Evolutionary conservation across 192 early-diverging fungal species (phyloP).

Genomic region (Podila epigama): DNA sequence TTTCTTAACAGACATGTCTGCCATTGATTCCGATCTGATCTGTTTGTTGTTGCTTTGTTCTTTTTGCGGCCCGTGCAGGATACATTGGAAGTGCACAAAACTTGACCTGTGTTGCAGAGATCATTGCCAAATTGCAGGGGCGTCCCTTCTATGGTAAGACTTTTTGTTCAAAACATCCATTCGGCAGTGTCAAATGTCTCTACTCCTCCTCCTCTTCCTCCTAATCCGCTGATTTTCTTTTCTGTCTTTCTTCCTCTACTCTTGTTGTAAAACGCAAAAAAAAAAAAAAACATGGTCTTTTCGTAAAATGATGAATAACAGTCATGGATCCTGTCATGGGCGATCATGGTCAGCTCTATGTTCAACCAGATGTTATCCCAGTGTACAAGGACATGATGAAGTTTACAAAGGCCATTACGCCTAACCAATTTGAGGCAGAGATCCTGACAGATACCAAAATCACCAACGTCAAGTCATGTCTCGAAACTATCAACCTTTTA

Average conservation of each 20-base stretch:
- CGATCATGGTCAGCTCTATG: conserved; percentile 86
- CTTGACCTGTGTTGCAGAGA: conserved; percentile 60
- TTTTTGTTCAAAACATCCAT: background rate
- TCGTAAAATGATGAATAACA: too few relatives aligned
- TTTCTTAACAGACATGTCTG: too few relatives aligned
- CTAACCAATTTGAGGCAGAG: conserved; percentile 93
- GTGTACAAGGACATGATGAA: conserved; percentile 77
- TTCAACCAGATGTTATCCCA: conserved; percentile 76
- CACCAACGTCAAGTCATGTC: conserved; percentile 56
- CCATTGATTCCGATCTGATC: background rate
- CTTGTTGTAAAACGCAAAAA: too few relatives aligned
- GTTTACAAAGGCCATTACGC: conserved; percentile 81
- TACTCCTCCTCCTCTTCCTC: background rate
- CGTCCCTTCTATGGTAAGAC: conserved; percentile 60
- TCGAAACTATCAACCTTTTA: conserved; percentile 63
- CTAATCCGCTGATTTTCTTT: background rate
- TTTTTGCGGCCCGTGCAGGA: conserved; percentile 41
- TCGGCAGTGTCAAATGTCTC: background rate
- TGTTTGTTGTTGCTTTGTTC: background rate
- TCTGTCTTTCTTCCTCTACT: too few relatives aligned
- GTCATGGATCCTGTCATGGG: conserved; percentile 93
- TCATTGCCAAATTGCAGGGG: conserved; percentile 61
- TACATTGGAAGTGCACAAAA: conserved; percentile 84
- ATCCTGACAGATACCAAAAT: conserved; percentile 66
- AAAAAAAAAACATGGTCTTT: too few relatives aligned